phyloP scores from a whole-genome alignment of 495 filamentous ascomycete genomes.

The Tuber melanosporum region DNA sequence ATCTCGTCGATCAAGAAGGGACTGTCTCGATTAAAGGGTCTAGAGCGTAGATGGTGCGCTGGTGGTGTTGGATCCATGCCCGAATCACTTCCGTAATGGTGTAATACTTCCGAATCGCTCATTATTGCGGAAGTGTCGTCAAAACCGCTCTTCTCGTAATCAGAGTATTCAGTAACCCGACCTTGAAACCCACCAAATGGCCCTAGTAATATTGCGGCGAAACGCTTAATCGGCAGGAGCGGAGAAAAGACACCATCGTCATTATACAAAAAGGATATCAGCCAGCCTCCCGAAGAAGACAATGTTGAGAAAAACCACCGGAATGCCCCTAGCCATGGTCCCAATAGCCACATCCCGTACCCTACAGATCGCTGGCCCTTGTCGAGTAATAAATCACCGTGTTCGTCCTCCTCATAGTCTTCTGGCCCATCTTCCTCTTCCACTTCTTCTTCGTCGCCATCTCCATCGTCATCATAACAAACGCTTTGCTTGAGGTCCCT shows the following conservation, averaged over 20 bases:
- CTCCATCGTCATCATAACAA: slow-evolving; percentile 45
- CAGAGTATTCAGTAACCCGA: neutral
- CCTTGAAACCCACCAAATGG: slow-evolving; percentile 9
- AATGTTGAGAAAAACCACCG: slow-evolving; percentile 71
- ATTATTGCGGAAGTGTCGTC: neutral
- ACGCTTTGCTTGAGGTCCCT: slow-evolving; percentile 12
- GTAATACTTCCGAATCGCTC: slow-evolving; percentile 2
- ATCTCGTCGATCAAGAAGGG: slow-evolving; percentile 49
- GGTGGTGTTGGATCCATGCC: slow-evolving; percentile 12
- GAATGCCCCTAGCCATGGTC: slow-evolving; percentile 43
- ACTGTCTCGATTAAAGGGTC: slow-evolving; percentile 20
- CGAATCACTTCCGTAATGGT: slow-evolving; percentile 1
- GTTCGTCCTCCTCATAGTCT: slow-evolving; percentile 40
- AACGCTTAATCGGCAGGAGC: slow-evolving; percentile 19
- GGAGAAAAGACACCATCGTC: slow-evolving; percentile 68
- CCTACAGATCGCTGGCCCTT: slow-evolving; percentile 15
- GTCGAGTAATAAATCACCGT: slow-evolving; percentile 35
- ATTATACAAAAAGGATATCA: slow-evolving; percentile 73
- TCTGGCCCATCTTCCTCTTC: slow-evolving; percentile 36
- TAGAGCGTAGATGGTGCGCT: slow-evolving; percentile 21
- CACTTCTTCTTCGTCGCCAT: slow-evolving; percentile 43
- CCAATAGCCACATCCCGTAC: slow-evolving; percentile 34
- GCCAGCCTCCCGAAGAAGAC: slow-evolving; percentile 68
- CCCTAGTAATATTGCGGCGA: slow-evolving; percentile 5
- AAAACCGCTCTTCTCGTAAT: slow-evolving; percentile 12